Conservation (phyloP, 768 basidiomycete genomes). For the Leccinum fibrillosum region DNA sequence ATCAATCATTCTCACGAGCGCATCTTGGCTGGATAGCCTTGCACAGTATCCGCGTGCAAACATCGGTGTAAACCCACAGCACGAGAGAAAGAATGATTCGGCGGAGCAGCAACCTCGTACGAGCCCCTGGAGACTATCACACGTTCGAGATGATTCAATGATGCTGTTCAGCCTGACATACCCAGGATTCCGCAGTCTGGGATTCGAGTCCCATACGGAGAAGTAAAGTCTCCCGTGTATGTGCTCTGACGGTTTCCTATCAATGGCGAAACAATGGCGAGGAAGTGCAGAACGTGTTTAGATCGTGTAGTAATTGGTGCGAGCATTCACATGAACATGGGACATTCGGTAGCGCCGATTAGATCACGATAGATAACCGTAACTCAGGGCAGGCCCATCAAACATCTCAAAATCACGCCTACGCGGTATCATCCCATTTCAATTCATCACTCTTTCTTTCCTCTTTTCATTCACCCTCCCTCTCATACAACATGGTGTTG, state of each 20-base stretch:
- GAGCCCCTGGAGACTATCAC: neutral
- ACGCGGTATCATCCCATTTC: neutral
- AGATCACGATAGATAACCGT: constrained; percentile 21
- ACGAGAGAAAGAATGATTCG: neutral
- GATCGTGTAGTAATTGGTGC: constrained; percentile 1
- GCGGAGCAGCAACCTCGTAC: neutral
- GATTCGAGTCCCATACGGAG: neutral
- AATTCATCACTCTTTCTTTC: constrained; percentile 14
- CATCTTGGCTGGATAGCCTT: neutral
- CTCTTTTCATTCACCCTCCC: constrained; percentile 10
- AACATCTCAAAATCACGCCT: constrained; percentile 29
- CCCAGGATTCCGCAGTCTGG: neutral
- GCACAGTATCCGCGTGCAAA: neutral
- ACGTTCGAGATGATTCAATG: neutral
- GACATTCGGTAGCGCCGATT: constrained; percentile 13
- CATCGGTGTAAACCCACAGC: neutral
- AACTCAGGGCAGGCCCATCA: constrained; percentile 34
- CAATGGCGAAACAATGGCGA: neutral
- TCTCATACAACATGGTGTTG: constrained; percentile 53
- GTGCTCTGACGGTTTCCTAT: neutral
- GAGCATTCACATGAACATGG: constrained; percentile 22
- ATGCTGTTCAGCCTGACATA: neutral
- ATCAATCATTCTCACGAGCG: neutral
- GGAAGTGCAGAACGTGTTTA: neutral
- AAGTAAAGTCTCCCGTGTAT: neutral